Evolutionary conservation across 1,284 basidiomycete genomes (phyloP).

Genomic region (Polyporus tsugae): DNA sequence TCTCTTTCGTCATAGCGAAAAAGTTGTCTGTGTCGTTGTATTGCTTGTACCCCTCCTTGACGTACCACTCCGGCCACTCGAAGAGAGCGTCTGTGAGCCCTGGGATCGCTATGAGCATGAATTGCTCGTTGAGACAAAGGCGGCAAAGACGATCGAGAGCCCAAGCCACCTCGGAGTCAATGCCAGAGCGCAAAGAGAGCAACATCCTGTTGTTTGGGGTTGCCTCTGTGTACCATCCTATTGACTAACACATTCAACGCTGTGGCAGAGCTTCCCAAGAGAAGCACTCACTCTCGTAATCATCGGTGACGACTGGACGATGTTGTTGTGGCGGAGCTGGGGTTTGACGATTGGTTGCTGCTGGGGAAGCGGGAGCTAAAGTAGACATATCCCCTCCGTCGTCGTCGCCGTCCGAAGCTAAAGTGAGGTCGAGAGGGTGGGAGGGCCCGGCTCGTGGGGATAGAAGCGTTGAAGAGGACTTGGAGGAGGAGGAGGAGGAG

Average conservation of each 20-base stretch:
- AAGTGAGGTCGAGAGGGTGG: no score
- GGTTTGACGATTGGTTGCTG: conserved; percentile 27
- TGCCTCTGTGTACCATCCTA: conserved; percentile 84
- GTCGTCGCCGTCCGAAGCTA: background rate
- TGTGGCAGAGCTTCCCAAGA: conserved; percentile 4
- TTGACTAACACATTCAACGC: background rate
- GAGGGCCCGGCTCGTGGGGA: background rate
- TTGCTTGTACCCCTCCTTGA: conserved; percentile 57
- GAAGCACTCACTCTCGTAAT: conserved; percentile 72
- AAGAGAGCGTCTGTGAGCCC: conserved; percentile 82
- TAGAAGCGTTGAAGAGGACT: background rate
- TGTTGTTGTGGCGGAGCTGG: conserved; percentile 30
- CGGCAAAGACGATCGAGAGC: conserved; percentile 81
- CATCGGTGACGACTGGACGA: conserved; percentile 66
- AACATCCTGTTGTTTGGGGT: conserved; percentile 82
- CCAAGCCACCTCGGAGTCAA: conserved; percentile 81
- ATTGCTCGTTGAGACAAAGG: conserved; percentile 78
- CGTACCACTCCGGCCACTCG: conserved; percentile 84
- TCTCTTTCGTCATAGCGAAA: conserved; percentile 62
- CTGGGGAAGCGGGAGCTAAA: conserved; percentile 20
- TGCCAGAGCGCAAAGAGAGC: conserved; percentile 79
- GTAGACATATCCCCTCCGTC: conserved; percentile 10
- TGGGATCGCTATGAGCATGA: conserved; percentile 71
- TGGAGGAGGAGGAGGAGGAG: background rate
- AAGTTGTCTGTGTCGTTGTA: conserved; percentile 51